These are phyloP conservation scores for Meredithiella fracta DNA, from an alignment of 2,329 filamentous ascomycete species.

Conservation along the genomic window DNA sequence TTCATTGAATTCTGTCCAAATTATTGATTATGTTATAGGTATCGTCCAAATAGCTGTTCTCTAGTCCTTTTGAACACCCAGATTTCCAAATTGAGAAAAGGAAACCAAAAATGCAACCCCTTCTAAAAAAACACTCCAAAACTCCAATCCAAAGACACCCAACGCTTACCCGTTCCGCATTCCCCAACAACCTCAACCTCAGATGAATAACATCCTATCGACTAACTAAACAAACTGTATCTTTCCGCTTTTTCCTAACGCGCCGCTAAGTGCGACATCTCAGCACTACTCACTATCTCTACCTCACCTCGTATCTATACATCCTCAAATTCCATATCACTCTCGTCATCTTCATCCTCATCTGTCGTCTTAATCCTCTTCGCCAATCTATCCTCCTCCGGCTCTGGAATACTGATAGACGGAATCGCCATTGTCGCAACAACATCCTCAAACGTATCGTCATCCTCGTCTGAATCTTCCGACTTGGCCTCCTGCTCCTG, in stretches of 20 bases:
- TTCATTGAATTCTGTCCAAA: background rate
- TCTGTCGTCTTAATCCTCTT: constrained; percentile 48
- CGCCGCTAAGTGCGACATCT: background rate
- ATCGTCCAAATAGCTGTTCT: no score
- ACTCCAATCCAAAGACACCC: background rate
- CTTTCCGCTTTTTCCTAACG: background rate
- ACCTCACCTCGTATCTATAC: constrained; percentile 21
- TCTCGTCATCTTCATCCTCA: constrained; percentile 31
- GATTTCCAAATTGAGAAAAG: no score
- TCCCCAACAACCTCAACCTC: background rate
- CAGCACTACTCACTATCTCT: background rate
- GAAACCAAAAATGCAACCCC: no score
- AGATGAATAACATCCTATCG: background rate
- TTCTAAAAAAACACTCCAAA: background rate
- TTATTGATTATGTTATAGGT: background rate
- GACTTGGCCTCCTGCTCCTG: constrained; percentile 32
- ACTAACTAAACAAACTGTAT: background rate
- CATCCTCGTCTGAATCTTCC: constrained; percentile 17
- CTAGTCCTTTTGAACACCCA: no score
- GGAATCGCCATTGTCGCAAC: constrained; percentile 21
- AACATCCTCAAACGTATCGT: constrained; percentile 34
- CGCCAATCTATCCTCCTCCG: constrained; percentile 16
- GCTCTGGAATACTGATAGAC: constrained; percentile 12
- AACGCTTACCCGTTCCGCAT: background rate
- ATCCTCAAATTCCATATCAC: constrained; percentile 43